Evolutionary conservation across 768 basidiomycete genomes (phyloP), one percentile per base, ranked within the genome.

Genomic region (Collybiopsis luxurians): DNA sequence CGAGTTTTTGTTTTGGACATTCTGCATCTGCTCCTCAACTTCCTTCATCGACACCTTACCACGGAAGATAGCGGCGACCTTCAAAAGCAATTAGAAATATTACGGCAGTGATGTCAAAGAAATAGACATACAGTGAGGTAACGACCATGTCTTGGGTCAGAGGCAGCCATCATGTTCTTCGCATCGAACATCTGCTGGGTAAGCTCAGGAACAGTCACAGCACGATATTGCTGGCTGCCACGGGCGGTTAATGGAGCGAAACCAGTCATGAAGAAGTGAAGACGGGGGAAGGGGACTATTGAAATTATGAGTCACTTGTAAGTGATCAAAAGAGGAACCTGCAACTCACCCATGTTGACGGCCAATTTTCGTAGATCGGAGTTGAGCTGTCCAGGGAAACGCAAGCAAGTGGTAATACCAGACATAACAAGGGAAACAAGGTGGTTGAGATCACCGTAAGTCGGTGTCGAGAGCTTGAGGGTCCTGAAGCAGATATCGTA

Each of bases 11-110:
- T 84, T 92, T 76, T 95, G 91, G 31, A 98, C 94, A 64, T 88
- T 90, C 75, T 95, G 90, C 94, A 98, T 98, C 68, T 96, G 92
- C 70, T 98, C 97, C 75, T 99, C 97, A 56, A 99, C 93, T 71
- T 99, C 97, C 76, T 96, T 96, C 95, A 98, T 98, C n/a, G 95
- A 92, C 55, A 98, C 95, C 75, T 95, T 95, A 64, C 97, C 97
- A 75, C 97, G 94, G 94, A 97, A 99, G 65, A 95, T 87, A 61
- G 95, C 94, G 27, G 95, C 94, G 61, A 96, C 86, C 86, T 88
- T 42, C 13, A 39, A 13, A 39, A 36, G 3, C 19, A 11, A 38
- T 24, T 50, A 48, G 49, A 28, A 47, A 34, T 47, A 2, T 9
- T 6, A 36, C 5, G 13, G n/a, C 17, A 43, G 5, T 55, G 10